A percentile compares a stretch with the other conserved stretches of the same genome.
These are phyloP conservation scores for Rosa persica DNA, from an alignment of 306 rosid species.

Conservation along the genomic window DNA sequence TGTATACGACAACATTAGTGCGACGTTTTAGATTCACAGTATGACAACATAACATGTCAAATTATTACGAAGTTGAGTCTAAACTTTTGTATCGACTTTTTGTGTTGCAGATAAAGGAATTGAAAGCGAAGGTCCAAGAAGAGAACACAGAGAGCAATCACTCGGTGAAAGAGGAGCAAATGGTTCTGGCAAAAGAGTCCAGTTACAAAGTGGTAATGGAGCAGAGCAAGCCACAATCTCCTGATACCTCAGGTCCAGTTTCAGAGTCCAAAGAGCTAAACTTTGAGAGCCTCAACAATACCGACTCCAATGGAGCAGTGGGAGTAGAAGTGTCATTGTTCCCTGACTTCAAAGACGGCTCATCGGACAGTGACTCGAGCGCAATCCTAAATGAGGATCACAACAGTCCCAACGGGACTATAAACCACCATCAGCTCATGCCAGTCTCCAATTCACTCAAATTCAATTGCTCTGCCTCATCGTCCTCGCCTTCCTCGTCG, in stretches of 20 bases:
- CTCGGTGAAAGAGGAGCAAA: slow-evolving; percentile 64
- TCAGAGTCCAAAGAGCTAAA: slow-evolving; percentile 45
- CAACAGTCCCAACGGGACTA: slow-evolving; percentile 51
- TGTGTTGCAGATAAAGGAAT: slow-evolving; percentile 60
- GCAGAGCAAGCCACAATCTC: slow-evolving; percentile 29
- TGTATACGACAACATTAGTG: slow-evolving; percentile 2
- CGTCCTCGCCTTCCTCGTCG: slow-evolving; percentile 33
- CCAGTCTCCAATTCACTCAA: slow-evolving; percentile 40
- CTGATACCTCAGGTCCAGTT: slow-evolving; percentile 32
- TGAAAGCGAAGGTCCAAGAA: slow-evolving; percentile 60
- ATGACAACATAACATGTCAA: background rate
- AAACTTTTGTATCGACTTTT: background rate
- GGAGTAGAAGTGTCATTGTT: slow-evolving; percentile 39
- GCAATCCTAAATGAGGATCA: slow-evolving; percentile 79
- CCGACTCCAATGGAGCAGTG: slow-evolving; percentile 17
- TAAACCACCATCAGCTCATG: slow-evolving; percentile 35
- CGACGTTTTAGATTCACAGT: background rate
- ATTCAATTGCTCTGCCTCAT: slow-evolving; percentile 41
- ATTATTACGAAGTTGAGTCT: background rate
- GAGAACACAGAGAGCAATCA: slow-evolving; percentile 51
- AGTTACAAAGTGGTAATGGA: slow-evolving; percentile 26
- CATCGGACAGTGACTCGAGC: slow-evolving; percentile 89
- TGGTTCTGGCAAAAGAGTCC: slow-evolving; percentile 31
- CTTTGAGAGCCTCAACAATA: slow-evolving; percentile 39
- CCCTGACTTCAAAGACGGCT: slow-evolving; percentile 74